Conservation (phyloP, 441 rosid genomes). For the Jatropha podagrica region DNA sequence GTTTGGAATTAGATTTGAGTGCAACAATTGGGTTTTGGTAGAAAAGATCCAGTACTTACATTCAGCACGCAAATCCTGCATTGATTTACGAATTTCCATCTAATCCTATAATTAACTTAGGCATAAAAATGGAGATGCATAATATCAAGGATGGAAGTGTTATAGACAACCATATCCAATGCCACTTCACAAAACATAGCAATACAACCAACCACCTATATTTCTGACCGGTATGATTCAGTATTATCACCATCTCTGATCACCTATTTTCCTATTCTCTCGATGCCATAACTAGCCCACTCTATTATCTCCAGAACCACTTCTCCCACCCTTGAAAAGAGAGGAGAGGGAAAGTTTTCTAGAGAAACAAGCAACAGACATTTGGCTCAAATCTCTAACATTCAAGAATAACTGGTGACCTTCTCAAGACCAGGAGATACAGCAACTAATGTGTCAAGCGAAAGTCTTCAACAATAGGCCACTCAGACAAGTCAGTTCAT, state of each 20-base stretch:
- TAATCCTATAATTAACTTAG: background rate
- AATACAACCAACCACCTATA: background rate
- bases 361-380: background rate
- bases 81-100: background rate
- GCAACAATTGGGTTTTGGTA: background rate
- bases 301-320: background rate
- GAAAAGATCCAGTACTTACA: background rate
- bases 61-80: background rate
- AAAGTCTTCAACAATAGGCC: background rate
- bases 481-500: slow-evolving; percentile 9
- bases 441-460: background rate
- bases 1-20: background rate
- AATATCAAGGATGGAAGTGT: background rate
- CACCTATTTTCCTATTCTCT: background rate
- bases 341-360: background rate
- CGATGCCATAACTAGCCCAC: background rate
- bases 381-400: too few species aligned
- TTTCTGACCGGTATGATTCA: background rate
- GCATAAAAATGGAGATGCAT: background rate
- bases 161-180: background rate
- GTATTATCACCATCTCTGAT: background rate
- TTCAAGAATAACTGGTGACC: background rate
- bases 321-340: background rate
- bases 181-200: background rate
- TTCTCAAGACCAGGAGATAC: background rate